phyloP scores from a whole-genome alignment of 2,329 filamentous ascomycete genomes.

The Pyrenophora teres region DNA sequence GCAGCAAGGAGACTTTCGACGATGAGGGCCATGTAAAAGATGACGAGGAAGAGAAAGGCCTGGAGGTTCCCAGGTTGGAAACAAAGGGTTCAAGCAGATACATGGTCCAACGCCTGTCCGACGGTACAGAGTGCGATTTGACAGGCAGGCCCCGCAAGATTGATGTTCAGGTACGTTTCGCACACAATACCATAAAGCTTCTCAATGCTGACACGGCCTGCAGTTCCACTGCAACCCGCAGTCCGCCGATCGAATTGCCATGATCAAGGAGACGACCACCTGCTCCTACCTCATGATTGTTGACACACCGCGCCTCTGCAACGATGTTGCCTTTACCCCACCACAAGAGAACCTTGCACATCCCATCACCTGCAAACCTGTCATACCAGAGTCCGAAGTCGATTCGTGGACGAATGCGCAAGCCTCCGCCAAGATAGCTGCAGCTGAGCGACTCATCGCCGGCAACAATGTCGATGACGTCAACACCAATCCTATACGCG shows the following conservation, averaged over 20 bases:
- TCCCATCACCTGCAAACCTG: slow-evolving; percentile 73
- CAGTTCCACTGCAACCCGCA: slow-evolving; percentile 78
- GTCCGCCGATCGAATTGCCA: slow-evolving; percentile 75
- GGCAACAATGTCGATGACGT: slow-evolving; percentile 22
- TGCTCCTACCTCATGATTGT: slow-evolving; percentile 94
- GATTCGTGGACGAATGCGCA: slow-evolving; percentile 50
- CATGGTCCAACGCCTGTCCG: slow-evolving; percentile 78
- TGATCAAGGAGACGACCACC: slow-evolving; percentile 91
- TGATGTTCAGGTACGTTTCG: slow-evolving; percentile 68
- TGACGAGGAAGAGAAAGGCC: slow-evolving; percentile 29
- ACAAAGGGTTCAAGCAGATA: slow-evolving; percentile 84
- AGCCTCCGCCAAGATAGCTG: slow-evolving; percentile 39
- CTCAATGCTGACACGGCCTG: slow-evolving; percentile 7
- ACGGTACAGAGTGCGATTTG: slow-evolving; percentile 83
- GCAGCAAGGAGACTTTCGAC: slow-evolving; percentile 34
- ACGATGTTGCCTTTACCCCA: slow-evolving; percentile 83
- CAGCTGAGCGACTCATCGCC: slow-evolving; percentile 33
- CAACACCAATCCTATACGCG: slow-evolving; percentile 41
- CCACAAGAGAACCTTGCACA: slow-evolving; percentile 78
- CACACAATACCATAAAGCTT: slow-evolving; percentile 7
- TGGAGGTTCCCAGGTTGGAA: slow-evolving; percentile 67
- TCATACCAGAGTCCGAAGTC: slow-evolving; percentile 64
- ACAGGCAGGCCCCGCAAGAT: slow-evolving; percentile 81
- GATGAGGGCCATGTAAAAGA: slow-evolving; percentile 35
- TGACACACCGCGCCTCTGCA: slow-evolving; percentile 84